These are phyloP conservation scores for Pichia sp. DNA, from an alignment of 1,139 yeast genomes.

Conservation along the genomic window DNA sequence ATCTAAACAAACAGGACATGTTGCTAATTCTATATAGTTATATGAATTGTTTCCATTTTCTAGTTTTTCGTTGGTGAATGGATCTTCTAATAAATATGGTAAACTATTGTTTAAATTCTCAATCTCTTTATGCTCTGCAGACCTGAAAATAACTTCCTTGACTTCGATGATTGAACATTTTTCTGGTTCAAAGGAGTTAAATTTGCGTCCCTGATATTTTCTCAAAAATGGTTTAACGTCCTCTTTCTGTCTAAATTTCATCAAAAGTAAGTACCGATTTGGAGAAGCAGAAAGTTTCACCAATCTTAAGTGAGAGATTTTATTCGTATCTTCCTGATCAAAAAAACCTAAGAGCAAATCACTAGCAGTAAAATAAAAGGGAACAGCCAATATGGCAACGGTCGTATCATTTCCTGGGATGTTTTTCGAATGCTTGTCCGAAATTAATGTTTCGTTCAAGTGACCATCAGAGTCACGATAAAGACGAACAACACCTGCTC, in stretches of 20 bases:
- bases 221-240: constrained; percentile 58
- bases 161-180: constrained; percentile 71
- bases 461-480: constrained; percentile 42
- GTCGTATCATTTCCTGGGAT: constrained; percentile 52
- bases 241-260: constrained; percentile 57
- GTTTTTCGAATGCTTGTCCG: constrained; percentile 13
- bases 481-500: constrained; percentile 67
- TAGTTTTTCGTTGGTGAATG: constrained; percentile 39
- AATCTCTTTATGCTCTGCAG: constrained; percentile 19
- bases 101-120: constrained; percentile 27
- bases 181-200: constrained; percentile 87
- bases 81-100: constrained; percentile 69
- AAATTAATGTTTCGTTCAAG: constrained; percentile 14
- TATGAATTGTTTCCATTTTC: constrained; percentile 15
- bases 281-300: constrained; percentile 60
- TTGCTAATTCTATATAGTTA: constrained; percentile 58
- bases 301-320: constrained; percentile 66
- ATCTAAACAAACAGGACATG: constrained; percentile 91
- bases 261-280: constrained; percentile 66
- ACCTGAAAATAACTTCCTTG: constrained; percentile 46
- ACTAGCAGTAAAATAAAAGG: constrained; percentile 80
- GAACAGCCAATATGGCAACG: constrained; percentile 76
- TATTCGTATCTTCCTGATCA: constrained; percentile 51
- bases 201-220: constrained; percentile 63
- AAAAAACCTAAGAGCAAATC: constrained; percentile 69